Base-by-base conservation (phyloP, 768 basidiomycete genomes). In the Lactifluus rugatus region DNA sequence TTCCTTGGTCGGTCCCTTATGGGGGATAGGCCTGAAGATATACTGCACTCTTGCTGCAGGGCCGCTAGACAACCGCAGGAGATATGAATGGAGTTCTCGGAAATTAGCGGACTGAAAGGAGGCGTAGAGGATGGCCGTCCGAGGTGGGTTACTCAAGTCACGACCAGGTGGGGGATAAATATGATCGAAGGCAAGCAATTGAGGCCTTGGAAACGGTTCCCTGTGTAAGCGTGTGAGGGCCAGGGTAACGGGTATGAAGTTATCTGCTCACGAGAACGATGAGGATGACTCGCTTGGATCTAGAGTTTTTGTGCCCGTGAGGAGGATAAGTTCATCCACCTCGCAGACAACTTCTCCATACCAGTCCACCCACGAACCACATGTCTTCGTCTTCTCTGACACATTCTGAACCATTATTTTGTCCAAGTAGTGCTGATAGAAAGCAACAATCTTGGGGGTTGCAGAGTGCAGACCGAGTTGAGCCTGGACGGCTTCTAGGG, bases 331-430 rank as follows among this genome's bases (percentile, higher is more conserved):
- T 4, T 73, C 77, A 62, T 85, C 78, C 16, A 79, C 75, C 61
- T 87, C 82, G 66, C 90, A 93, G 1, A 86, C 77, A 26, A 81
- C 75, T 49, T 79, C 69, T 1, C 90, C 89, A 66, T 90, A 86
- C 89, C 87, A 90, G 56, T 88, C 88, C 11, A 89, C 85, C 89
- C 85, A 93, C 13, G 85, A 84, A 2, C 77, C 82, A 64, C 84
- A 87, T 5, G 70, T 66, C 8, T 66, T 68, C 11, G 67, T 70
- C 36, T 65, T 58, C 28, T 17, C 48, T 46, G 32, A 61, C n/a
- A 60, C 64, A 36, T 71, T 67, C 63, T 71, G 61, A 71, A 66
- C 41, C 28, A 36, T 41, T 3, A 61, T 60, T 54, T 65, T 64
- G 62, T 72, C 67, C 53, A 71, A 68, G 65, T 92, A 94, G 67